A percentile compares a stretch with the other conserved stretches of the same genome.
phyloP scores from a whole-genome alignment of 345 rosid genomes.

The Bruguiera sexangula region DNA sequence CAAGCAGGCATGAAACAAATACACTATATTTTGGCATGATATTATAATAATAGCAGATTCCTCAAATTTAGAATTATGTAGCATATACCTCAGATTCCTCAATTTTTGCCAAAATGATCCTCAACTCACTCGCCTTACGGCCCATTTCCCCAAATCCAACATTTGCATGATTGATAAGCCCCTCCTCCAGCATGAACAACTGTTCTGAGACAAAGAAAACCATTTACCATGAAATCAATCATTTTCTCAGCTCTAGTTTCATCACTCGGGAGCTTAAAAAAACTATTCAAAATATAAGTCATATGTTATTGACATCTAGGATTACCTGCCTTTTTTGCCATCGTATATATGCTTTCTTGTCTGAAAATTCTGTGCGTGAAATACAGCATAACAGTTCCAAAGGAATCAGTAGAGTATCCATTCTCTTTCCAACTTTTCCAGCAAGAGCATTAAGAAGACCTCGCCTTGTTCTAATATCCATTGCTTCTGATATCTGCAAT shows the following conservation, averaged over 20 bases:
- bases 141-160: conserved; percentile 96
- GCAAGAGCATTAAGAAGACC: conserved; percentile 85
- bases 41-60: neutral
- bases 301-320: conserved; percentile 8
- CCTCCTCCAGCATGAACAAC: conserved; percentile 94
- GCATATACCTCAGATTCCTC: conserved; percentile 90
- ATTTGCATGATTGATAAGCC: conserved; percentile 80
- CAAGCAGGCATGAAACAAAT: neutral
- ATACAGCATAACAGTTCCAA: conserved; percentile 83
- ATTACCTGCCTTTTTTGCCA: conserved; percentile 99
- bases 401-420: conserved; percentile 84
- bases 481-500: conserved; percentile 80
- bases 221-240: conserved; percentile 7
- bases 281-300: conserved; percentile 8
- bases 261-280: conserved; percentile 12
- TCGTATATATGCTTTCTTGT: conserved; percentile 85
- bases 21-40: neutral
- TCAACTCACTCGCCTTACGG: conserved; percentile 66
- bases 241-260: conserved; percentile 7
- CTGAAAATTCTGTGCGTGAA: conserved; percentile 94
- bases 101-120: conserved; percentile 80
- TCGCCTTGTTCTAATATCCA: conserved; percentile 94
- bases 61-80: neutral
- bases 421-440: conserved; percentile 91
- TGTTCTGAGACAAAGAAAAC: conserved; percentile 38